Evolutionary conservation across 164 flowering plant species (phyloP).

Genomic region (Kingdonia uniflora): DNA sequence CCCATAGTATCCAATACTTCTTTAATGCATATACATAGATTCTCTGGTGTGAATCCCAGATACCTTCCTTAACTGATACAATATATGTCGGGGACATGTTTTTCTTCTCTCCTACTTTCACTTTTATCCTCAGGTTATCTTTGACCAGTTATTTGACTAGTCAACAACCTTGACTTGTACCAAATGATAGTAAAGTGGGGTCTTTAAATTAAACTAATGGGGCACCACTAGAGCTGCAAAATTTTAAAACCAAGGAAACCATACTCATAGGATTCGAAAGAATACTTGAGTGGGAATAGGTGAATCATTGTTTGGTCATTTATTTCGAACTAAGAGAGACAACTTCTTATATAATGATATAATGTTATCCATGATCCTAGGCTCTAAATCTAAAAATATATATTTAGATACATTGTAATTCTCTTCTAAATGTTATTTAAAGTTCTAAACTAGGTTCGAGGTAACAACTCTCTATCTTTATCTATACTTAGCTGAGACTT

Average conservation of each 20-base stretch:
- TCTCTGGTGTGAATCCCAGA: constrained; percentile 13
- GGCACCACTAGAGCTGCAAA: too few species aligned
- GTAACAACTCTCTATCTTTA: too few species aligned
- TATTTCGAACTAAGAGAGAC: neutral
- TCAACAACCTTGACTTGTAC: constrained; percentile 26
- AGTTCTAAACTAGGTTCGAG: too few species aligned
- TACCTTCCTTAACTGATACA: constrained; percentile 18
- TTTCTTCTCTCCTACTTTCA: constrained; percentile 7
- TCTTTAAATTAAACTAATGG: constrained; percentile 4
- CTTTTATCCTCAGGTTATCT: constrained; percentile 10
- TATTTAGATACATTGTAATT: too few species aligned
- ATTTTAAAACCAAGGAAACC: too few species aligned
- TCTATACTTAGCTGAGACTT: too few species aligned
- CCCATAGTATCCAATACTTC: too few species aligned
- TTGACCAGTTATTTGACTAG: constrained; percentile 36
- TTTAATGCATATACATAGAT: too few species aligned
- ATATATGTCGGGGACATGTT: constrained; percentile 18
- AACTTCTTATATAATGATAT: too few species aligned
- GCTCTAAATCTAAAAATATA: too few species aligned
- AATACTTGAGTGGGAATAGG: constrained; percentile 1
- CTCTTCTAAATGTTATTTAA: too few species aligned
- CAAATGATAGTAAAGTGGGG: constrained; percentile 13
- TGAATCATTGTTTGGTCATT: constrained; percentile 6
- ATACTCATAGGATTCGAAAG: constrained; percentile 5
- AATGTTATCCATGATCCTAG: too few species aligned